phyloP scores from a whole-genome alignment of 495 filamentous ascomycete species.

The Xylaria cubensis region DNA sequence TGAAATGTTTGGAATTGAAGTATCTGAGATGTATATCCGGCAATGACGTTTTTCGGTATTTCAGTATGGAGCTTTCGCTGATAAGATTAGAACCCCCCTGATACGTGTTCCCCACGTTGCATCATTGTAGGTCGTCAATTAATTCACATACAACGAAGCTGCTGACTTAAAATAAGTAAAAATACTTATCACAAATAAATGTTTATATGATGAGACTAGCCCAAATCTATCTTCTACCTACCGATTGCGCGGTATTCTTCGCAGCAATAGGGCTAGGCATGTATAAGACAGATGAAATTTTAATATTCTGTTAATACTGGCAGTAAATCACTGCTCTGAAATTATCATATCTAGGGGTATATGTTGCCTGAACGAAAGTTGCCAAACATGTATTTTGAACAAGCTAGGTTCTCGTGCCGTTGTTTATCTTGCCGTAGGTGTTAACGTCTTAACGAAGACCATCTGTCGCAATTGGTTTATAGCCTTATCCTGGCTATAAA shows the following conservation, averaged over 20 bases:
- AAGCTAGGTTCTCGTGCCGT: no score
- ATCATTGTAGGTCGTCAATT: not conserved
- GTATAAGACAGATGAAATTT: no score
- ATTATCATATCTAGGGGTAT: no score
- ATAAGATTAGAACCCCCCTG: conserved; percentile 6
- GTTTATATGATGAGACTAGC: not conserved
- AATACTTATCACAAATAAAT: not conserved
- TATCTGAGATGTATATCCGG: not conserved
- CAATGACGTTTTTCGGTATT: conserved; percentile 3
- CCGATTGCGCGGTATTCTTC: not conserved
- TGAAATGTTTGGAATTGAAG: not conserved
- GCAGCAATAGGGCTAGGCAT: no score
- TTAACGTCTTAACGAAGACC: not conserved
- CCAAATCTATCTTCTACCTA: not conserved
- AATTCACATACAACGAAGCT: not conserved
- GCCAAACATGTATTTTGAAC: no score
- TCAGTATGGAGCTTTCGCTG: not conserved
- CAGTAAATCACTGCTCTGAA: not conserved
- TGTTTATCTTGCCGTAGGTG: no score
- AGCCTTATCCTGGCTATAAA: no score
- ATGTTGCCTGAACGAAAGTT: no score
- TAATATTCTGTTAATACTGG: not conserved
- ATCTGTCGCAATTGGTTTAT: not conserved
- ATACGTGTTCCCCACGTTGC: not conserved
- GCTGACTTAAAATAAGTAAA: not conserved